Conservation (phyloP, 352 stramenopile species). For the Pelagophyceae sp. region DNA sequence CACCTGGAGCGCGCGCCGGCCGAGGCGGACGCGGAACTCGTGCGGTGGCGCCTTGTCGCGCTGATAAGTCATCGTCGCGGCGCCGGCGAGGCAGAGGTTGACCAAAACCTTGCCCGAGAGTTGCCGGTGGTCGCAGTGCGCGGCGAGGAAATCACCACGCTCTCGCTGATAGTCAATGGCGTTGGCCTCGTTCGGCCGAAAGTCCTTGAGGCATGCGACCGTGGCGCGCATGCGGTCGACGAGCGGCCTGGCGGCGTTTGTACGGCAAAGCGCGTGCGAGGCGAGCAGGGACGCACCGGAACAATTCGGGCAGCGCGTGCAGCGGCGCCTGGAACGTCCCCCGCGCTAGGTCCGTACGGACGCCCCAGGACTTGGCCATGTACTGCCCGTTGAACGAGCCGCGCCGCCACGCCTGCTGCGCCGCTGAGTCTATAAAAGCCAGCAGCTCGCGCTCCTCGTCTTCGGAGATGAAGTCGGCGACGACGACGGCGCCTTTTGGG, state of each 20-base stretch:
- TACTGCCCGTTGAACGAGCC: not conserved
- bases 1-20: not conserved
- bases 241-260: not conserved
- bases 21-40: not conserved
- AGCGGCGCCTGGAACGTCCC: not conserved
- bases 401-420: too few relatives aligned
- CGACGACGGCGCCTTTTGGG: not conserved
- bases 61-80: constrained; percentile 8
- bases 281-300: too few relatives aligned
- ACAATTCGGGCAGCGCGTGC: not conserved
- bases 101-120: not conserved
- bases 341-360: not conserved
- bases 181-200: constrained; percentile 4
- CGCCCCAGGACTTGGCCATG: not conserved
- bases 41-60: not conserved
- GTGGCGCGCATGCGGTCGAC: not conserved
- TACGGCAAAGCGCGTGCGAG: too few relatives aligned
- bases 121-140: constrained; percentile 3
- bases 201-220: not conserved
- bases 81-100: constrained; percentile 2
- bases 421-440: not conserved
- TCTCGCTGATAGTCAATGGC: not conserved
- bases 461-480: not conserved
- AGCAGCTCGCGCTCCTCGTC: not conserved
- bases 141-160: not conserved